Evolutionary conservation across 179 eudicot species (phyloP), one percentile per base, ranked within the genome.

Genomic region (Monotropa hypopitys): DNA sequence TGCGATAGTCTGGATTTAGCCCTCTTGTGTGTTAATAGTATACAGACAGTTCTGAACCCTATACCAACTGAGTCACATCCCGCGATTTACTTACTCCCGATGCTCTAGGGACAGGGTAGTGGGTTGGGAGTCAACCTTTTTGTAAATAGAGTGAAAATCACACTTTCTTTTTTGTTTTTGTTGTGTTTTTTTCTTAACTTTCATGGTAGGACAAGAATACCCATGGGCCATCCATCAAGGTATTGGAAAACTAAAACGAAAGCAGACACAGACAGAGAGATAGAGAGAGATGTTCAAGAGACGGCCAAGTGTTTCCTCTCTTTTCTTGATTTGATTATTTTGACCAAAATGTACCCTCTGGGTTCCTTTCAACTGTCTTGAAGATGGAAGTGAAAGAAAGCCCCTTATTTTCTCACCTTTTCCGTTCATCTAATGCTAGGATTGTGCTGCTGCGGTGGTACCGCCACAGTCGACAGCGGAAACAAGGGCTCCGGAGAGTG

Each of bases 341-440:
- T 63, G 45, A 30, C 78, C 42, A 45, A 75, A 75, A 61, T 75
- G 30, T 3, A 40, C 77, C 77, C 67, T 38, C 67, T 42, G 12
- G 32, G 42, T 13, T 15, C 40, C 35, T 61, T 32, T 43, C 50
- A 63, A 28, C 59, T 46, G 7, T 32, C 71, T 76, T 76, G 45
- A 63, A 76, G 59, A 76, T 45, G 45, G 21, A 20, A 62, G 43
- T 28, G 56, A 63, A 73, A 81, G 47, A 79, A 79, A 67, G 57
- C 61, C 33, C 57, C 3, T 28, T 32, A 23, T 51, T 23, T 3
- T 51, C 72, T 76, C 62, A 47, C 47, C 23, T 8, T 76, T 21
- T 33, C 11, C n/a, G 30, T 47, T 21, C 33, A 1, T 51, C 38
- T 49, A 35, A 49, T 67, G 56, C 56, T 21, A 38, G 65, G 73